Evolutionary conservation across 2,329 filamentous ascomycete species (phyloP).

Genomic region (Cytospora piceicola): DNA sequence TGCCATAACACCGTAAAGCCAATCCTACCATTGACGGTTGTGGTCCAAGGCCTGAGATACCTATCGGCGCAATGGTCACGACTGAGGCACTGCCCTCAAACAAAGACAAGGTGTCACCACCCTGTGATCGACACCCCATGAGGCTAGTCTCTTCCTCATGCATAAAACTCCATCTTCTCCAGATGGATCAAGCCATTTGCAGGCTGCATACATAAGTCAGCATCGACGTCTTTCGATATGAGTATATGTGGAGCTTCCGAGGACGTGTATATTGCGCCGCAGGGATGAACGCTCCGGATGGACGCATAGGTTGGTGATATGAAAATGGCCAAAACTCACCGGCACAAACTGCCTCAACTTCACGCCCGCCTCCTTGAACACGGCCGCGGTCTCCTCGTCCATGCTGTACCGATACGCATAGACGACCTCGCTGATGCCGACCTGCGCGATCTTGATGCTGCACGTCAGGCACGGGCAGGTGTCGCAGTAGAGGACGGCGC

Average conservation of each 20-base stretch:
- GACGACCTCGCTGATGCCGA: slow-evolving; percentile 93
- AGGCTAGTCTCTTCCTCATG: slow-evolving; percentile 17
- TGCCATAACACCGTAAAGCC: background rate
- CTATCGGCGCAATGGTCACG: background rate
- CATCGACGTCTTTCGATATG: background rate
- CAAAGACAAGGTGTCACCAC: background rate
- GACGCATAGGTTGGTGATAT: slow-evolving; percentile 4
- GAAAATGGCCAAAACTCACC: slow-evolving; percentile 53
- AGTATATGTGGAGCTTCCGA: background rate
- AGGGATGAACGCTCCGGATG: background rate
- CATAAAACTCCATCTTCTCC: slow-evolving; percentile 52
- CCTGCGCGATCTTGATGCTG: slow-evolving; percentile 97
- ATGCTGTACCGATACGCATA: slow-evolving; percentile 95
- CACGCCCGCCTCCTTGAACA: slow-evolving; percentile 84
- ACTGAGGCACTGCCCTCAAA: background rate
- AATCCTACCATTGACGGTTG: background rate
- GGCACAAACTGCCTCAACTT: slow-evolving; percentile 85
- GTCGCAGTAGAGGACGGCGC: slow-evolving; percentile 87
- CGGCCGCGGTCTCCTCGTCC: slow-evolving; percentile 80
- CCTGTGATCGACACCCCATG: background rate
- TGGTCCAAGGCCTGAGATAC: background rate
- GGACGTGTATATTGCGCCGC: background rate
- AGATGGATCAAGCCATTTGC: slow-evolving; percentile 67
- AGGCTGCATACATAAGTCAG: slow-evolving; percentile 48
- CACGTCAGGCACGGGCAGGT: slow-evolving; percentile 97